Evolutionary conservation across 2,329 filamentous ascomycete species (phyloP).

Genomic region (Clonostachys byssicola): DNA sequence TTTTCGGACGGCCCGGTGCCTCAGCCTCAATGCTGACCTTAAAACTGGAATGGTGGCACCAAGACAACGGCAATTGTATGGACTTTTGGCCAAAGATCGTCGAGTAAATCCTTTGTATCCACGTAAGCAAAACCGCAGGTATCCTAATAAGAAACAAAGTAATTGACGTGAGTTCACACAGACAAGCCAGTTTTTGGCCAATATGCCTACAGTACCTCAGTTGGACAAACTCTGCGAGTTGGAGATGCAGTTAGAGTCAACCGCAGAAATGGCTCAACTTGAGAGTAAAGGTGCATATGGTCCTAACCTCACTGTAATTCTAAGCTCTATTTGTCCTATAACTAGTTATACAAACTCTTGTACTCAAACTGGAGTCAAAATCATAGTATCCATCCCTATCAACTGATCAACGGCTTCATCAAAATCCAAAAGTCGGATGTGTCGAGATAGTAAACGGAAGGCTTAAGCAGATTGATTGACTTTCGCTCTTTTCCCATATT

Average conservation of each 20-base stretch:
- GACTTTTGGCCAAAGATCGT: conserved; percentile 9
- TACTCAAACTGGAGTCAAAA: too few relatives aligned
- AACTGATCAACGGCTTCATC: too few relatives aligned
- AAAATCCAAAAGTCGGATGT: too few relatives aligned
- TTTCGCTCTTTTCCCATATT: too few relatives aligned
- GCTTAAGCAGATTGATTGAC: too few relatives aligned
- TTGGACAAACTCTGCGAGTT: conserved; percentile 7
- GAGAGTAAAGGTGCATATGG: too few relatives aligned
- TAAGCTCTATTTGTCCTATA: too few relatives aligned
- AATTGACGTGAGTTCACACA: not conserved
- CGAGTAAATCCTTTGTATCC: conserved; percentile 9
- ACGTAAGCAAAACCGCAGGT: conserved; percentile 2
- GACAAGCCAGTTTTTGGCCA: conserved; percentile 12
- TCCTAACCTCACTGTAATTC: too few relatives aligned
- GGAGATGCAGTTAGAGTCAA: conserved; percentile 13
- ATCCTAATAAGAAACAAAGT: not conserved
- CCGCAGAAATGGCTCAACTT: too few relatives aligned
- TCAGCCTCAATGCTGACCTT: conserved; percentile 9
- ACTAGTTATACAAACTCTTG: too few relatives aligned
- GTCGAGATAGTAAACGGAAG: too few relatives aligned
- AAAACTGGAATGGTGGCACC: conserved; percentile 5
- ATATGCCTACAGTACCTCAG: conserved; percentile 8
- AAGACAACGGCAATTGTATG: conserved; percentile 7
- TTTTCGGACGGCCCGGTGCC: conserved; percentile 8
- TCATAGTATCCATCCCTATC: too few relatives aligned